Conservation (phyloP, 192 early-diverging fungal genomes). For the Anaeromyces robustus region DNA sequence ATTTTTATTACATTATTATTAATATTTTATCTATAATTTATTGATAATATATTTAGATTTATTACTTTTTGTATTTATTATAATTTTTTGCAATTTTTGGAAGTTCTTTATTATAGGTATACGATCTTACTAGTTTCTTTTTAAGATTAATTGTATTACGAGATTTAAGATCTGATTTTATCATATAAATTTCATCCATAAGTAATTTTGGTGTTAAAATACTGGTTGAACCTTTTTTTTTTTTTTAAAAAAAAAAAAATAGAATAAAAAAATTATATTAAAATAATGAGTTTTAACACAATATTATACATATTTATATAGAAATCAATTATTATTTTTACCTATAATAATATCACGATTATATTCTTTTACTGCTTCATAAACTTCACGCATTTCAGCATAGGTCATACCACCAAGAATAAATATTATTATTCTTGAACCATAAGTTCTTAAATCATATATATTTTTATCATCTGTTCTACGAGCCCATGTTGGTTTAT, state of each 20-base stretch:
- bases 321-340: conserved; percentile 4
- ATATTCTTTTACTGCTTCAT: conserved; percentile 45
- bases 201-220: not conserved
- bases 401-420: conserved; percentile 67
- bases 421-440: conserved; percentile 55
- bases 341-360: conserved; percentile 59
- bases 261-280: too few species aligned
- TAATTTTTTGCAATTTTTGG: too few species aligned
- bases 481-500: not conserved
- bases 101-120: not conserved
- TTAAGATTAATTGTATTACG: not conserved
- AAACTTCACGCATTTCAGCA: conserved; percentile 55
- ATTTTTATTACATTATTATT: too few species aligned
- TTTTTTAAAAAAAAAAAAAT: not conserved
- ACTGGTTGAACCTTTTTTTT: not conserved
- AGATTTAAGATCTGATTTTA: not conserved
- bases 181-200: not conserved
- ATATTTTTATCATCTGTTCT: not conserved
- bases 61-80: too few species aligned
- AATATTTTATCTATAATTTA: too few species aligned
- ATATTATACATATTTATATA: too few species aligned
- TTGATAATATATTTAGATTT: too few species aligned
- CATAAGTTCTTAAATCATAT: conserved; percentile 24
- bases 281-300: too few species aligned
- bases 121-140: not conserved